Evolutionary conservation across 1,284 basidiomycete genomes (phyloP).

Genomic region (Leucoagaricus sp.): DNA sequence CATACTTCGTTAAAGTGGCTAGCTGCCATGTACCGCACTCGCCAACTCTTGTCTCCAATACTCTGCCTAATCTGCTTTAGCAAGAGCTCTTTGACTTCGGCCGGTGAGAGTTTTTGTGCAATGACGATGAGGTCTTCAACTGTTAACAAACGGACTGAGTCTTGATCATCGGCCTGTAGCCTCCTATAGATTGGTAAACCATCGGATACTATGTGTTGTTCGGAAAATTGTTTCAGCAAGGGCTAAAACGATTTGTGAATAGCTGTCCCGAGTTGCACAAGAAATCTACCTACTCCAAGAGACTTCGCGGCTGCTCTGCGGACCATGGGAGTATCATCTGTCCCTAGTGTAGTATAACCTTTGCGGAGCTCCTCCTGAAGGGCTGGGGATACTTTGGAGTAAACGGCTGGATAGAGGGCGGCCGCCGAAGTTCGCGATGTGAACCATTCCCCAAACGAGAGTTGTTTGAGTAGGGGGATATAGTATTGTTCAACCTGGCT

Average conservation of each 20-base stretch:
- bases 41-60: conserved; percentile 96
- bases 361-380: conserved; percentile 91
- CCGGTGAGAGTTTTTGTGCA: conserved; percentile 79
- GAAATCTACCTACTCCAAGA: conserved; percentile 74
- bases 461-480: conserved; percentile 88
- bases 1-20: conserved; percentile 94
- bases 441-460: conserved; percentile 98
- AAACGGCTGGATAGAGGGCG: conserved; percentile 93
- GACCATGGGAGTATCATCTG: conserved; percentile 99
- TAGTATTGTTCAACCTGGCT: conserved; percentile 89
- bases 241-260: conserved; percentile 47
- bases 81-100: conserved; percentile 91
- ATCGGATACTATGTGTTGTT: conserved; percentile 84
- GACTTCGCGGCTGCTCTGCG: conserved; percentile 95
- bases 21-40: conserved; percentile 99
- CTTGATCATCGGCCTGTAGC: conserved; percentile 96
- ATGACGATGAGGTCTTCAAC: conserved; percentile 96
- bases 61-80: conserved; percentile 87
- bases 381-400: conserved; percentile 72
- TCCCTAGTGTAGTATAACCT: conserved; percentile 81
- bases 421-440: conserved; percentile 98
- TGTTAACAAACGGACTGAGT: conserved; percentile 95
- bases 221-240: conserved; percentile 75
- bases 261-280: background rate
- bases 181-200: conserved; percentile 93